phyloP scores from a whole-genome alignment of 2,329 filamentous ascomycete genomes.

The Aspergillus sp. region DNA sequence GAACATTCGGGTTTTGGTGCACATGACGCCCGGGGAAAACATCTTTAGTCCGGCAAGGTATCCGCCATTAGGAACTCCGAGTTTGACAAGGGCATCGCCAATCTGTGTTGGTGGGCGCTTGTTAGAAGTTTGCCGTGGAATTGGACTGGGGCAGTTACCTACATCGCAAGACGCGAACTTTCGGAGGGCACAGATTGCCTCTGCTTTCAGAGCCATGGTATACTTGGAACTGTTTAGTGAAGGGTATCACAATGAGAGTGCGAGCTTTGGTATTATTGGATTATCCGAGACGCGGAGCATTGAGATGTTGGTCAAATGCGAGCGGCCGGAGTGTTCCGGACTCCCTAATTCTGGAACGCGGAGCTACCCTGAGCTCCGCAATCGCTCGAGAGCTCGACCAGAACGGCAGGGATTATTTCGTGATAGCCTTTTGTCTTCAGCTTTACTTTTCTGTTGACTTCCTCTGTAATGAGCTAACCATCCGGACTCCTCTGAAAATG shows the following conservation, averaged over 20 bases:
- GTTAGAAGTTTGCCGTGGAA: neutral
- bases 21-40: constrained; percentile 31
- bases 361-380: neutral
- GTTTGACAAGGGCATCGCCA: constrained; percentile 41
- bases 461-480: neutral
- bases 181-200: constrained; percentile 17
- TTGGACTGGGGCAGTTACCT: neutral
- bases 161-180: constrained; percentile 18
- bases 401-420: neutral
- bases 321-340: neutral
- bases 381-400: neutral
- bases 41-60: constrained; percentile 41
- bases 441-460: neutral
- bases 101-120: constrained; percentile 26
- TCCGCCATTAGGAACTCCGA: constrained; percentile 38
- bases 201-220: constrained; percentile 21
- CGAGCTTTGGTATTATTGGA: neutral
- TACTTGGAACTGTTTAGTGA: neutral
- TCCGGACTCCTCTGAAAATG: neutral
- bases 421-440: neutral
- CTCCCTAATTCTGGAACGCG: neutral
- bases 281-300: neutral
- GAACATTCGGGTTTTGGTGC: constrained; percentile 30
- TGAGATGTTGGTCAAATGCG: neutral
- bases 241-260: neutral